Percentiles rank a stretch among this genome's conserved stretches.
phyloP scores from a whole-genome alignment of 1,139 yeast genomes.

The Geotrichum phurueaensis region DNA sequence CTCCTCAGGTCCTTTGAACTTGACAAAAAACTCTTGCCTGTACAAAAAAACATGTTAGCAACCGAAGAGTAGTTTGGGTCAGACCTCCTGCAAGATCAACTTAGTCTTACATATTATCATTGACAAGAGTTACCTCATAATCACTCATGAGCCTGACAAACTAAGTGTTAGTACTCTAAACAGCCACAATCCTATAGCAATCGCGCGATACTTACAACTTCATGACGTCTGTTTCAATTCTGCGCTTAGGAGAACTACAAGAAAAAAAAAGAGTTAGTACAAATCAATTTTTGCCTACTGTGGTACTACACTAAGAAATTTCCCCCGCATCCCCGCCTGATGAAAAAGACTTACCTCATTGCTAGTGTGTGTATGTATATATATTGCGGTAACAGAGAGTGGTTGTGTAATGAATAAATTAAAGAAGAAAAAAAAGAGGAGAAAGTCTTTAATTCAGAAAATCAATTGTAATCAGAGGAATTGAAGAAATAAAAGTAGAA shows the following conservation, averaged over 20 bases:
- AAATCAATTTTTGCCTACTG: not conserved
- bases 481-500: not conserved
- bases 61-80: not conserved
- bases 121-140: constrained; percentile 77
- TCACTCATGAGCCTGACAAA: constrained; percentile 72
- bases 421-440: too few relatives aligned
- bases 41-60: not conserved
- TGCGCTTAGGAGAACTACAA: constrained; percentile 65
- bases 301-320: not conserved
- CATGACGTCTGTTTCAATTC: constrained; percentile 96
- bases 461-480: too few relatives aligned
- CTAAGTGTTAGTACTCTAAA: not conserved
- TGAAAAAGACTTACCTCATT: not conserved
- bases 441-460: too few relatives aligned
- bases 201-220: constrained; percentile 51
- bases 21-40: constrained; percentile 75
- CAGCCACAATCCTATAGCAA: not conserved
- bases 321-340: not conserved
- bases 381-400: not conserved
- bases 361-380: not conserved
- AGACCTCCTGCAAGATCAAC: not conserved
- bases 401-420: not conserved
- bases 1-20: constrained; percentile 81
- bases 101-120: constrained; percentile 58
- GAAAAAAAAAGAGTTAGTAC: not conserved